These are phyloP conservation scores for Pichia exigua DNA, from an alignment of 805 yeast genomes.

Conservation along the genomic window DNA sequence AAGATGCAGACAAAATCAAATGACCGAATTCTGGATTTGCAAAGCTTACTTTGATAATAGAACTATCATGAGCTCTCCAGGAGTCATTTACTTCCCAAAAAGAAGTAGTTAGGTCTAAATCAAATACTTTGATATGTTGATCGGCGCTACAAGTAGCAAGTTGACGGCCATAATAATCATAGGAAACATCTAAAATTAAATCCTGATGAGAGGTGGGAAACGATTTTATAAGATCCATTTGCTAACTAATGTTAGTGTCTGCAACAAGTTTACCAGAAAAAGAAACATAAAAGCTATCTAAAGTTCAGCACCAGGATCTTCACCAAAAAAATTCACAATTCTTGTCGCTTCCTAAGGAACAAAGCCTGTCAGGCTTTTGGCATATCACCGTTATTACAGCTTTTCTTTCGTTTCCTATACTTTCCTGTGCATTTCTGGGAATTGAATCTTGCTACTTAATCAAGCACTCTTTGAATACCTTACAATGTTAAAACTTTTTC, in stretches of 20 bases:
- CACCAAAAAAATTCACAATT: background rate
- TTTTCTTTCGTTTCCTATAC: no score
- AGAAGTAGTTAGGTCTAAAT: conserved; percentile 54
- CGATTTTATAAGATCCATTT: conserved; percentile 47
- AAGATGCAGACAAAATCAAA: conserved; percentile 78
- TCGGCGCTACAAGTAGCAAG: conserved; percentile 94
- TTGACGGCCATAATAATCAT: conserved; percentile 88
- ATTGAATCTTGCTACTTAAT: background rate
- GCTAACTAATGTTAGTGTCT: background rate
- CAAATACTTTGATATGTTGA: conserved; percentile 86
- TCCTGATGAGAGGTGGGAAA: conserved; percentile 91
- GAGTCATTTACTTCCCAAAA: conserved; percentile 81
- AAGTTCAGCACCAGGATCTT: background rate
- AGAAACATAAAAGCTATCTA: no score
- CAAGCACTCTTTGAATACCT: background rate
- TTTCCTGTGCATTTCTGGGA: background rate
- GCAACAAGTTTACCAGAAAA: background rate
- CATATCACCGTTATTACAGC: no score
- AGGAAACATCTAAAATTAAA: conserved; percentile 79
- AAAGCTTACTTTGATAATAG: conserved; percentile 78
- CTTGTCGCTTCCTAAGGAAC: background rate
- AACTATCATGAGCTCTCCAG: conserved; percentile 94
- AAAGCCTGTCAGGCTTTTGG: background rate
- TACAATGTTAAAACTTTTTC: background rate
- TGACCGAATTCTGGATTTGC: conserved; percentile 93